Conservation (phyloP, 352 stramenopile genomes). For the Lagenidium sp. region DNA sequence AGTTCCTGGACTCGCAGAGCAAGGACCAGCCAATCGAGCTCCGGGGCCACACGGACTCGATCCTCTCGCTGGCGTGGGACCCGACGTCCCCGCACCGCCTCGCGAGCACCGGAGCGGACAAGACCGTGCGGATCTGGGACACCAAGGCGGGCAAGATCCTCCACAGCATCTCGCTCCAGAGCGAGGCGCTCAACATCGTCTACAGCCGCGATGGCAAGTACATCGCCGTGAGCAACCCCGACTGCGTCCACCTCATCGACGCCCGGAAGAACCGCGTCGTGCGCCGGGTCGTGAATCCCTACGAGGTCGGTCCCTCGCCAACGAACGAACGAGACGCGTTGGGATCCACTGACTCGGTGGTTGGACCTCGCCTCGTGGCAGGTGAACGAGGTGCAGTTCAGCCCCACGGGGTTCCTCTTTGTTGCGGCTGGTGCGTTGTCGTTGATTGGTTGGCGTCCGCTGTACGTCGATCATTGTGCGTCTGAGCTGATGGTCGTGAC, state of each 20-base stretch:
- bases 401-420: conserved; percentile 65
- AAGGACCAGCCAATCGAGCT: conserved; percentile 53
- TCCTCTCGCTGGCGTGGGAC: conserved; percentile 70
- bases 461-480: too few species aligned
- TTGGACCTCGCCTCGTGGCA: conserved; percentile 1
- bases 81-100: conserved; percentile 48
- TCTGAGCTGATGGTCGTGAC: neutral
- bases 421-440: conserved; percentile 41
- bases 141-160: conserved; percentile 67
- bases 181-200: conserved; percentile 65
- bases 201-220: conserved; percentile 79
- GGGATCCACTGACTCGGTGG: neutral
- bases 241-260: conserved; percentile 76
- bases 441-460: neutral
- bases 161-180: conserved; percentile 67
- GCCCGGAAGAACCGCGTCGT: conserved; percentile 74
- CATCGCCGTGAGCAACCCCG: conserved; percentile 64
- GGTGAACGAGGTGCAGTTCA: conserved; percentile 80
- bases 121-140: conserved; percentile 82
- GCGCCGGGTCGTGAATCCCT: conserved; percentile 71
- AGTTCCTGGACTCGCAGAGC: conserved; percentile 10
- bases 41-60: conserved; percentile 60
- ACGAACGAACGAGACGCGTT: neutral
- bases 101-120: conserved; percentile 65
- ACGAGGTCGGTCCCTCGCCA: conserved; percentile 23